Evolutionary conservation across 305 asterid genomes (phyloP).

Genomic region (Solanum hybrid): DNA sequence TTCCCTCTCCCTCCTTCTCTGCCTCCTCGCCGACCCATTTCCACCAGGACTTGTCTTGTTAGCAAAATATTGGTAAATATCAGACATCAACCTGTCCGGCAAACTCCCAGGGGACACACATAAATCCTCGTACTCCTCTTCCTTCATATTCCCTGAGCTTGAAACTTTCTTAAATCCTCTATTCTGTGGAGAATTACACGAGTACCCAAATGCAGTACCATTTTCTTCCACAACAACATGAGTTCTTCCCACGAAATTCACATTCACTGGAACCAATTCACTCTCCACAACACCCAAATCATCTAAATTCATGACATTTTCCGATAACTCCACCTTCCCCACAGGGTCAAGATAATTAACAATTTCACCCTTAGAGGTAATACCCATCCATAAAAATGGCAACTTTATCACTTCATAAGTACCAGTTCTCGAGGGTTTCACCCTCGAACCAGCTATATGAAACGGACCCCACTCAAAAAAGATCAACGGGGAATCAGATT

Average conservation of each 20-base stretch:
- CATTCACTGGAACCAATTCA: constrained; percentile 54
- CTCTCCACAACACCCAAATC: constrained; percentile 31
- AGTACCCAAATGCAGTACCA: constrained; percentile 3
- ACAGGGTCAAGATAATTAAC: constrained; percentile 60
- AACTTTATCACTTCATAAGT: constrained; percentile 55
- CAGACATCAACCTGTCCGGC: constrained; percentile 55
- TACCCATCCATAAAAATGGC: constrained; percentile 61
- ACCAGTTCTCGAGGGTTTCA: constrained; percentile 40
- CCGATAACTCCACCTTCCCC: constrained; percentile 35
- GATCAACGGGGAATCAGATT: constrained; percentile 30
- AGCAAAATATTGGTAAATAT: constrained; percentile 80
- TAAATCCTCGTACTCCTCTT: constrained; percentile 39
- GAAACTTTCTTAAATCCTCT: constrained; percentile 22
- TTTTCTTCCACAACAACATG: constrained; percentile 72
- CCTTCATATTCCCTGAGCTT: constrained; percentile 30
- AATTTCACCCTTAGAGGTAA: constrained; percentile 49
- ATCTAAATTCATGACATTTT: constrained; percentile 22
- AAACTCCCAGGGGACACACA: constrained; percentile 54
- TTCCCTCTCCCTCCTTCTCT: constrained; percentile 80
- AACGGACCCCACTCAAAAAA: constrained; percentile 85
- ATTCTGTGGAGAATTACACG: constrained; percentile 11
- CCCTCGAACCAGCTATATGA: constrained; percentile 56
- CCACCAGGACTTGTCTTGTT: constrained; percentile 76
- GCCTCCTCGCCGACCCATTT: constrained; percentile 73
- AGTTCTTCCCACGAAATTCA: constrained; percentile 50